Percentiles rank a stretch among this genome's conserved stretches.
Conservation (phyloP, 257 asterid species). For the Forsythia viridissima region DNA sequence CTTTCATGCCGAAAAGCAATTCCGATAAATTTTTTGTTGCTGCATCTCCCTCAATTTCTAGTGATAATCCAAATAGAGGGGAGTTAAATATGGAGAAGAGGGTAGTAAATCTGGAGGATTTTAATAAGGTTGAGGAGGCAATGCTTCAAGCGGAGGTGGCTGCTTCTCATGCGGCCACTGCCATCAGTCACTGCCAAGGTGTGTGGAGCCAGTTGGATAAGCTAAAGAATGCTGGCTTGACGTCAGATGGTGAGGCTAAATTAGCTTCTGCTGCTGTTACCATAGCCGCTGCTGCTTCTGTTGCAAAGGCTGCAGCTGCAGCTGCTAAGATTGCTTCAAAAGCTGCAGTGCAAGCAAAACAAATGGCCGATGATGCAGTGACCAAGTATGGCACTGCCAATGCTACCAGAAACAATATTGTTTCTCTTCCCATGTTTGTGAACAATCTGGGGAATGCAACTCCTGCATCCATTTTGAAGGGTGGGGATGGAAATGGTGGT, state of each 20-base stretch:
- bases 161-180: conserved; percentile 71
- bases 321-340: conserved; percentile 92
- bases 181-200: conserved; percentile 74
- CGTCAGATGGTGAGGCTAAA: conserved; percentile 63
- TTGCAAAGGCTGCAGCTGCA: conserved; percentile 98
- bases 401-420: conserved; percentile 25
- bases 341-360: conserved; percentile 81
- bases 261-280: conserved; percentile 89
- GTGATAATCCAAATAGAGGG: conserved; percentile 44
- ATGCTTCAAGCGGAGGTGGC: conserved; percentile 88
- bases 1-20: conserved; percentile 42
- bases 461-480: conserved; percentile 59
- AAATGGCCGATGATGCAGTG: conserved; percentile 84
- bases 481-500: conserved; percentile 46
- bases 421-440: conserved; percentile 32
- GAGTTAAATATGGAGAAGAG: conserved; percentile 49
- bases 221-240: conserved; percentile 62
- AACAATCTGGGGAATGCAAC: conserved; percentile 48
- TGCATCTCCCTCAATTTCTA: conserved; percentile 39
- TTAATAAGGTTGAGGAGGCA: conserved; percentile 74
- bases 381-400: conserved; percentile 34
- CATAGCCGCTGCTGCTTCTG: conserved; percentile 91
- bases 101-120: conserved; percentile 39
- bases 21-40: conserved; percentile 42
- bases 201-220: conserved; percentile 75